These are phyloP conservation scores for Rhizopogon roseolus DNA, from an alignment of 768 basidiomycete genomes.

Conservation along the genomic window DNA sequence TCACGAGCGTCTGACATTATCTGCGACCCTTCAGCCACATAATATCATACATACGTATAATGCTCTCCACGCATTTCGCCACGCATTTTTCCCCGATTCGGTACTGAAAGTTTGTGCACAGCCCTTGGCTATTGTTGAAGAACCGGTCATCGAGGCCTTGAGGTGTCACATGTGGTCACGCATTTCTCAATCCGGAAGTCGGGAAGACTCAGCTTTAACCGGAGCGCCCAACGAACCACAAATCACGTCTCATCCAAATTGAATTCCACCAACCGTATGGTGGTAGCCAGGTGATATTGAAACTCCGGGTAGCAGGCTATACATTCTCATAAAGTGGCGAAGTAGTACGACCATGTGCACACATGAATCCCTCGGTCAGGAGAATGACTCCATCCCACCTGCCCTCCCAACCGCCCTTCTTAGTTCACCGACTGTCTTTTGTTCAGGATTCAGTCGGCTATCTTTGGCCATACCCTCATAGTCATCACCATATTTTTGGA, in stretches of 20 bases:
- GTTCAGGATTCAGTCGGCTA: constrained; percentile 72
- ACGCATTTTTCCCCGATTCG: not conserved
- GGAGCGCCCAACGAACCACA: not conserved
- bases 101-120: constrained; percentile 19
- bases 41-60: not conserved
- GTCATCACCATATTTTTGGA: constrained; percentile 68
- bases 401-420: constrained; percentile 56
- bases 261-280: no score
- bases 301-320: no score
- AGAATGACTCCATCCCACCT: constrained; percentile 35
- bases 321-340: no score
- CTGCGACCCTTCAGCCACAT: not conserved
- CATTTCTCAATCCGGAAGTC: constrained; percentile 13
- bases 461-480: constrained; percentile 76
- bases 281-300: no score
- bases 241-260: no score
- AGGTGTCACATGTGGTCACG: constrained; percentile 20
- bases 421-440: constrained; percentile 81
- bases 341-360: not conserved
- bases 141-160: constrained; percentile 21
- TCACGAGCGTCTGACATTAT: not conserved
- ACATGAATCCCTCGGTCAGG: not conserved
- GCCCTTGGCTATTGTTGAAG: constrained; percentile 18
- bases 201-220: not conserved
- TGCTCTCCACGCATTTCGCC: not conserved